phyloP scores from a whole-genome alignment of 768 basidiomycete genomes.

The Leccinum aurantiacum region DNA sequence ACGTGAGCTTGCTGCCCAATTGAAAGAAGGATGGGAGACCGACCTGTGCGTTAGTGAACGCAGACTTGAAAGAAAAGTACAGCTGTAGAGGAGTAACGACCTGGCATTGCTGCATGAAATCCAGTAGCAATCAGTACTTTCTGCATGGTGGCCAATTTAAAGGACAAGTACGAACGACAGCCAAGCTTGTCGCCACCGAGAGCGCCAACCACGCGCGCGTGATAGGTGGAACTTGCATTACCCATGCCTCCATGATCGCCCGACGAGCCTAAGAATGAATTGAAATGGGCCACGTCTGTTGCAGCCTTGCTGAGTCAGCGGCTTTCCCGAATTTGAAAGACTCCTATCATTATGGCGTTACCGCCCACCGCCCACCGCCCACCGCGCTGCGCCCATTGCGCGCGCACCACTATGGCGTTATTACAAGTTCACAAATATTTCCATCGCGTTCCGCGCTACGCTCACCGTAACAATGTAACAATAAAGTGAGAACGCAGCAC shows the following conservation, averaged over 20 bases:
- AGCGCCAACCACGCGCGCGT: slow-evolving; percentile 84
- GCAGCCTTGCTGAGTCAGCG: slow-evolving; percentile 21
- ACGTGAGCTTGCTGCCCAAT: slow-evolving; percentile 11
- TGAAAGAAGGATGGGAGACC: not conserved
- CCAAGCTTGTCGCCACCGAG: slow-evolving; percentile 76
- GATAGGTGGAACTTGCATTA: slow-evolving; percentile 87
- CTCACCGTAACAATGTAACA: too few relatives aligned
- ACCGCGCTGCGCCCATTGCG: too few relatives aligned
- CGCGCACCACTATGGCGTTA: too few relatives aligned
- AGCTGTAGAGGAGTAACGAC: slow-evolving; percentile 87
- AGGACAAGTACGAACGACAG: slow-evolving; percentile 65
- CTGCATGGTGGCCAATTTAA: not conserved
- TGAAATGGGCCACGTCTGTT: not conserved
- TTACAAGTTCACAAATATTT: too few relatives aligned
- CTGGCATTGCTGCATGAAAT: slow-evolving; percentile 75
- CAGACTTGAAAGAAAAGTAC: slow-evolving; percentile 88
- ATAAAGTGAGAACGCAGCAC: too few relatives aligned
- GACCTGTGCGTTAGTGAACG: slow-evolving; percentile 78
- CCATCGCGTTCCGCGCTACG: too few relatives aligned
- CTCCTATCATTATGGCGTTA: too few relatives aligned
- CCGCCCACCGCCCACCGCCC: too few relatives aligned
- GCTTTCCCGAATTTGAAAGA: not conserved
- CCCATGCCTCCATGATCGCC: slow-evolving; percentile 79
- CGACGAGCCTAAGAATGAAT: slow-evolving; percentile 5
- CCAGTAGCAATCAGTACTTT: slow-evolving; percentile 6